These are phyloP conservation scores for Trichoderma gracile DNA, from an alignment of 2,329 filamentous ascomycete genomes.

Conservation along the genomic window DNA sequence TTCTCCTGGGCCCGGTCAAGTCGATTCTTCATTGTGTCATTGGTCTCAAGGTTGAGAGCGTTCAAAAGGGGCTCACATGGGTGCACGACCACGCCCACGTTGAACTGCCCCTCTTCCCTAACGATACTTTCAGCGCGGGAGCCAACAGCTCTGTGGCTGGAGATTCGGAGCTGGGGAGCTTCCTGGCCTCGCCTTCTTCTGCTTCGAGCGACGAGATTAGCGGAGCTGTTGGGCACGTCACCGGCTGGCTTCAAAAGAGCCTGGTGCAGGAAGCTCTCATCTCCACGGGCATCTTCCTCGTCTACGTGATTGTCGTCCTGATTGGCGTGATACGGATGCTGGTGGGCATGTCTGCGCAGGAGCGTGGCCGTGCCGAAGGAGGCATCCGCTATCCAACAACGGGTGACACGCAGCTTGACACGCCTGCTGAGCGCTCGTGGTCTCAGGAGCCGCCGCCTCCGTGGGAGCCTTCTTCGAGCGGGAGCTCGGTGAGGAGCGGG, in stretches of 20 bases:
- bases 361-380: conserved; percentile 57
- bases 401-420: conserved; percentile 34
- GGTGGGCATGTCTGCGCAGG: conserved; percentile 59
- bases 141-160: conserved; percentile 62
- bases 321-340: conserved; percentile 69
- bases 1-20: conserved; percentile 75
- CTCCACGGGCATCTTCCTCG: conserved; percentile 67
- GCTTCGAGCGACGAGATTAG: conserved; percentile 80
- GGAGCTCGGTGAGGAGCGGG: not conserved
- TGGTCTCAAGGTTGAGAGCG: conserved; percentile 77
- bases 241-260: conserved; percentile 63
- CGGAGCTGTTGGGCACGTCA: conserved; percentile 70
- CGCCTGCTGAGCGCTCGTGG: conserved; percentile 25
- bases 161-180: conserved; percentile 62
- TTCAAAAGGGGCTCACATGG: conserved; percentile 92
- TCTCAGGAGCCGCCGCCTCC: conserved; percentile 19
- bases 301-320: conserved; percentile 78
- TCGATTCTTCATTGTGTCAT: conserved; percentile 86
- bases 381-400: conserved; percentile 46
- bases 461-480: conserved; percentile 10
- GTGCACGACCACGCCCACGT: conserved; percentile 84
- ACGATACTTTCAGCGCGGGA: conserved; percentile 81
- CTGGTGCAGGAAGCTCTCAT: conserved; percentile 80
- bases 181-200: conserved; percentile 74
- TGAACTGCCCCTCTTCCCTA: conserved; percentile 72